Evolutionary conservation across 768 basidiomycete genomes (phyloP), one percentile per base, ranked within the genome.

Genomic region (Lentinula lateritia): DNA sequence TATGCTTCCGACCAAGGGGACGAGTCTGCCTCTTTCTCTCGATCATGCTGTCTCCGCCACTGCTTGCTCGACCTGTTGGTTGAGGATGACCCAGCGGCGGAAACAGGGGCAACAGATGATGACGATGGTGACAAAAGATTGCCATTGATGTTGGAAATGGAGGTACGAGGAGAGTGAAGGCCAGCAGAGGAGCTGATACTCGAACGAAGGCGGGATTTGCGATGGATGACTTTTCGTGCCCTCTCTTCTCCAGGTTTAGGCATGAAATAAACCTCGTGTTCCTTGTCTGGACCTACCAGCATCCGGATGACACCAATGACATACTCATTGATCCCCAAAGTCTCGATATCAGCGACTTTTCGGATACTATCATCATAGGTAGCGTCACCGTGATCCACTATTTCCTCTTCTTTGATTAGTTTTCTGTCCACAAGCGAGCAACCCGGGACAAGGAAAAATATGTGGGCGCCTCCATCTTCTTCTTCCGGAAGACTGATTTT

Each of bases 391-490:
- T 83, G 79, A 65, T 90, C 87, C 61, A 76, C 68, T 48, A 89
- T 88, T 15, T 83, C 76, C 64, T 87, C 81, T 56, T 86, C 80
- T 35, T 78, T 69, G 73, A 89, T 87, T 53, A 88, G 69, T 62
- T 83, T 79, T 41, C 67, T 66, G 65, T 89, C 78, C 35, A 77
- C 78, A 45, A 90, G 78, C 6, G 87, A 83, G 65, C 88, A 90
- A 1, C 86, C 86, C 0, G 88, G 88, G 5, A 88, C 85, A 35
- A 88, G 77, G 72, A 90, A 90, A 64, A 67, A 79, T n/a, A 86
- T 72, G 6, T 83, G 81, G 36, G 76, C 77, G n/a, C 38, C 50
- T 35, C 76, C 75, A 58, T 85, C 83, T 59, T 81, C 80, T 42
- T 73, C 74, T 42, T 73, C 74, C 1, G 86, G 86, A 20, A 90